Base-by-base conservation (phyloP, 139 green algal genomes). In the Chlorella sp. region DNA sequence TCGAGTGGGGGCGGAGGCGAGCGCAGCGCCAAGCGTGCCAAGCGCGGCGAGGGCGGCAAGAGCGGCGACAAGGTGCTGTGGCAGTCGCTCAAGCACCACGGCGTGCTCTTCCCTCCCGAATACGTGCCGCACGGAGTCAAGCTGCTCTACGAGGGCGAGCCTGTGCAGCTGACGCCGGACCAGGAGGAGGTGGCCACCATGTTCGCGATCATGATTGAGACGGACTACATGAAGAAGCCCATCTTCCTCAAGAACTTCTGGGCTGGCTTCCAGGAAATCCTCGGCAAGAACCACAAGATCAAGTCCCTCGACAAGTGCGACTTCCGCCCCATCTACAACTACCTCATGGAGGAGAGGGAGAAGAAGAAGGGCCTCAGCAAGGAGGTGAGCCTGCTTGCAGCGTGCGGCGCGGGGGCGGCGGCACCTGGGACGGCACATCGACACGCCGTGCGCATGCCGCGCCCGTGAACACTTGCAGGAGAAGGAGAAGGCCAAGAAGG, bases 201-300 rank as follows among this genome's bases (percentile, higher is more conserved):
- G 75, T 98, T 95, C 77, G 95, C 95, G 5, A 81, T 95, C 23
- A 99, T 99, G 95, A 86, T 88, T 69, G 94, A 97, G 23, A 97
- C 95, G 0, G 96, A 98, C 70, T 99, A 99, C 82, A 88, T 96
- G 78, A 84, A 84, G 5, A 99, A 99, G 84, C 78, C 82, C 0
- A 83, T 74, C 2, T 83, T 83, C 74, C 32, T 79, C 2, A 77
- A 91, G 3, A 99, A 99, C 77, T 99, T 99, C 76, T 99, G 95
- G 95, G 86, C 92, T 3, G 95, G 89, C 36, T 99, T 97, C 81
- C 86, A 85, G 61, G 83, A 89, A 72, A 75, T 97, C 33, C 86
- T 99, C 80, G 93, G 94, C 1, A 78, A 82, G 50, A 79, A 82
- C n/a, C 94, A 98, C 75, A 76, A 87, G 10, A 96, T 99, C 71